Evolutionary conservation across 257 asterid genomes (phyloP), one percentile per base, ranked within the genome.

Genomic region (Scutellaria barbata): DNA sequence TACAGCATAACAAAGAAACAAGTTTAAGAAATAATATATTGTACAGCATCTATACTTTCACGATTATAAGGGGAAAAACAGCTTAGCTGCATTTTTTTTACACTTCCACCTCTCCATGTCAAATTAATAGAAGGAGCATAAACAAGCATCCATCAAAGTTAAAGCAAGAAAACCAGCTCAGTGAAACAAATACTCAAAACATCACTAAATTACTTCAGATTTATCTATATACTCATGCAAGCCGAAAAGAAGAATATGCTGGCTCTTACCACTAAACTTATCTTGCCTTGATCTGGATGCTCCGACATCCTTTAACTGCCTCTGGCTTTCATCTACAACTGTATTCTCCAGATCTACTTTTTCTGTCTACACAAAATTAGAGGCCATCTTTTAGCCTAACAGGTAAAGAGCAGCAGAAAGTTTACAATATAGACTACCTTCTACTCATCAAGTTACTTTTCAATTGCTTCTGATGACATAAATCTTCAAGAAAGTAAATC

Each of bases 281-380:
- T 88, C 96, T 80, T 83, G 94, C 86, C 93, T 89, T 66, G 87
- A 82, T 75, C 85, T 78, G 71, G 89, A 77, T 77, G 90, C 79
- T 66, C 87, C 92, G 54, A 76, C 74, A 59, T 83, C 89, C 62
- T 88, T 82, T 48, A 72, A 60, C 82, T 84, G 97, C 72, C 98
- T 86, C 78, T 90, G 99, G 88, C 96, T 95, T 88, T 95, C 97
- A 72, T 95, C 97, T 52, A 95, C 96, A 41, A 95, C 99, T 2
- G 98, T 92, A 75, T 95, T 92, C 84, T 95, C 99, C 81, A 95
- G 81, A 81, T 95, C 99, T 55, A 95, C 99, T 77, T 92, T 95
- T 84, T 95, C 99, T 68, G 98, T 92, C 99, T 95, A 80, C 78
- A 86, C 62, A 87, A 62, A 74, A 68, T 60, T 7, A 55, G 46